Base-by-base conservation (phyloP, 371 early-diverging fungal genomes). In the Apophysomyces ossiformis region DNA sequence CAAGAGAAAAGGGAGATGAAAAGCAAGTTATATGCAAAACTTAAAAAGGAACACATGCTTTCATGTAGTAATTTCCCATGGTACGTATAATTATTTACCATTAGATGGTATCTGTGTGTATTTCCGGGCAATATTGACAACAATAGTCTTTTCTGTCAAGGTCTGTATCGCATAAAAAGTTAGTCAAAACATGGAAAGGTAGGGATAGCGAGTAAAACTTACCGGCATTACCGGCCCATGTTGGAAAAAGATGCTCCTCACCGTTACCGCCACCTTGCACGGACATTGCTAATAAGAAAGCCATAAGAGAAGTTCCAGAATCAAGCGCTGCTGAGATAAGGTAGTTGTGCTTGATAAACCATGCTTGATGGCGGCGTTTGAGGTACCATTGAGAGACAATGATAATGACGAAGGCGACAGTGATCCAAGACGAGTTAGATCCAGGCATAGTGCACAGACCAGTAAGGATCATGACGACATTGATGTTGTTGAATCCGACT, bases 311-410 rank as follows among this genome's bases (percentile, higher is more conserved):
- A 1, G 85, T 77, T 35, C 85, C 85, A 7, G 85, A 78, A 65
- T 84, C 82, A 57, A 84, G 45, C 5, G 85, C 85, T 15, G 85
- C 79, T 7, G 79, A 77, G 11, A 85, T 69, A n/a, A 85, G 69
- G 58, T 79, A 81, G 35, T 79, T 79, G 47, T 85, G 79, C 58
- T 77, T 80, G 21, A 74, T 70, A 73, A 78, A 85, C 77, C 78
- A 84, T 6, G 16, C 50, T 56, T 73, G 74, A 46, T 77, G 69
- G 60, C 74, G 69, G 7, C 74, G 69, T 57, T 65, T 67, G 35
- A 81, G 46, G 41, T 79, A 84, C 38, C 38, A 76, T 71, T 83
- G 84, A 37, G 72, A 81, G 37, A 75, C 37, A 4, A 83, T 3
- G 59, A 68, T 46, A 12, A 75, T 58, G 18, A 72, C 36, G 38